These are phyloP conservation scores for Monosporascus sp. DNA, from an alignment of 2,329 filamentous ascomycete species.

Conservation along the genomic window DNA sequence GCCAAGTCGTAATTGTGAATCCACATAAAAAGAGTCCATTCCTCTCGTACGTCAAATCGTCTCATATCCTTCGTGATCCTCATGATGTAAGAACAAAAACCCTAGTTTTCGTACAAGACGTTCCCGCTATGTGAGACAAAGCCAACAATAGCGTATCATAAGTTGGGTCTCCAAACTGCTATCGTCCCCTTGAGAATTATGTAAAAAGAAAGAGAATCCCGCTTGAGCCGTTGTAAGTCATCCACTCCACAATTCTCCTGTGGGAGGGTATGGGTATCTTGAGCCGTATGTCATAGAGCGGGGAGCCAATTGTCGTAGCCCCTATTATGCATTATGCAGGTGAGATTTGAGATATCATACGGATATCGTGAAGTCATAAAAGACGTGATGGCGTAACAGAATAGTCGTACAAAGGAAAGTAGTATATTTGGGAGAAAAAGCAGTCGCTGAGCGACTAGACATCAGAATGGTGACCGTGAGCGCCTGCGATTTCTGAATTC, in stretches of 20 bases:
- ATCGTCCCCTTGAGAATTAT: conserved; percentile 5
- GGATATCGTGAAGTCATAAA: conserved; percentile 9
- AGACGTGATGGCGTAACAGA: conserved; percentile 16
- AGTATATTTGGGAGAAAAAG: conserved; percentile 7
- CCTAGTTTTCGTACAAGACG: conserved; percentile 19
- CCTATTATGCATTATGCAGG: conserved; percentile 11
- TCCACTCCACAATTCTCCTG: conserved; percentile 3
- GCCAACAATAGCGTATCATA: conserved; percentile 7
- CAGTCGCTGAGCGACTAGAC: conserved; percentile 6
- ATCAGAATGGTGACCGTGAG: conserved; percentile 46
- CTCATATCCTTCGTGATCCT: conserved; percentile 24
- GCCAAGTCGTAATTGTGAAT: conserved; percentile 24
- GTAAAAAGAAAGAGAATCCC: conserved; percentile 1
- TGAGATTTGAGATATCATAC: conserved; percentile 14
- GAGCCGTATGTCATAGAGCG: conserved; percentile 3
- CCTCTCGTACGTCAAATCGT: conserved; percentile 20
- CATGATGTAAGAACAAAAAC: conserved; percentile 12
- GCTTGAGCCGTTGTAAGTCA: conserved; percentile 1
- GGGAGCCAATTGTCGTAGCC: conserved; percentile 7
- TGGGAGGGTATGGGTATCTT: conserved; percentile 7
- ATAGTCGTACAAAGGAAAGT: conserved; percentile 18
- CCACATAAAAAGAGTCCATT: conserved; percentile 15
- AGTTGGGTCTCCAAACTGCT: conserved; percentile 16
- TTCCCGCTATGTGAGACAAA: conserved; percentile 1
- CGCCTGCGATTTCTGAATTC: conserved; percentile 44